Evolutionary conservation across 169 alveolate genomes (phyloP).

Genomic region (Eimeria acervulina): DNA sequence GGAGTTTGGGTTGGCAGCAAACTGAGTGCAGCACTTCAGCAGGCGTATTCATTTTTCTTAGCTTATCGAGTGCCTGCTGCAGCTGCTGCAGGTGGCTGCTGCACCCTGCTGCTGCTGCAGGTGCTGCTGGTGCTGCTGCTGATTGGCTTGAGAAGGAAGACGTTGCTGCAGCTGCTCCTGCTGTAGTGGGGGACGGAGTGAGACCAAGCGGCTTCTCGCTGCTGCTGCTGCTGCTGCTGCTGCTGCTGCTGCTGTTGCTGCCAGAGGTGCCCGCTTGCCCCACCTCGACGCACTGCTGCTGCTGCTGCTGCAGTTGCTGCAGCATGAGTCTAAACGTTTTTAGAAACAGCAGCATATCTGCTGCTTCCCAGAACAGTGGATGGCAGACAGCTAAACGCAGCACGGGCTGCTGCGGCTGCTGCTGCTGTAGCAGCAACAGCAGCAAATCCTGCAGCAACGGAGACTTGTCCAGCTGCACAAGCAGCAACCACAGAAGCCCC

Average conservation of each 20-base stretch:
- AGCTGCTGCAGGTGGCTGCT: not conserved
- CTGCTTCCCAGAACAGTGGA: constrained; percentile 11
- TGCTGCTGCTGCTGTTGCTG: not conserved
- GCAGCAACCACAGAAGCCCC: not conserved
- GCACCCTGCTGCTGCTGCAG: not conserved
- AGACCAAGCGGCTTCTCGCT: not conserved
- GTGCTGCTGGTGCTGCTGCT: constrained; percentile 38
- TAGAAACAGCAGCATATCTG: constrained; percentile 45
- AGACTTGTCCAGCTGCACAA: constrained; percentile 43
- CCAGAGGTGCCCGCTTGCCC: not conserved
- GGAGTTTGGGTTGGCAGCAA: not conserved
- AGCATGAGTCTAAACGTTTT: constrained; percentile 26
- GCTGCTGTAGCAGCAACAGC: not conserved
- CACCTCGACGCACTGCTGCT: not conserved
- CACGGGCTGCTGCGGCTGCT: constrained; percentile 55
- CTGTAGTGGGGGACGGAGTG: not conserved
- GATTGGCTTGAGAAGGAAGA: not conserved
- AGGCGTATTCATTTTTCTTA: not conserved
- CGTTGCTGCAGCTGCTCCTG: constrained; percentile 14
- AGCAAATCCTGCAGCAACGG: constrained; percentile 40
- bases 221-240: constrained; percentile 35
- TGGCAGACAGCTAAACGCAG: constrained; percentile 55
- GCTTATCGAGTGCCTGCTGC: not conserved
- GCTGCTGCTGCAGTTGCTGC: constrained; percentile 58
- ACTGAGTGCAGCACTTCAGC: not conserved